These are phyloP conservation scores for Xylaria acuta DNA, from an alignment of 495 filamentous ascomycete genomes.

Conservation along the genomic window DNA sequence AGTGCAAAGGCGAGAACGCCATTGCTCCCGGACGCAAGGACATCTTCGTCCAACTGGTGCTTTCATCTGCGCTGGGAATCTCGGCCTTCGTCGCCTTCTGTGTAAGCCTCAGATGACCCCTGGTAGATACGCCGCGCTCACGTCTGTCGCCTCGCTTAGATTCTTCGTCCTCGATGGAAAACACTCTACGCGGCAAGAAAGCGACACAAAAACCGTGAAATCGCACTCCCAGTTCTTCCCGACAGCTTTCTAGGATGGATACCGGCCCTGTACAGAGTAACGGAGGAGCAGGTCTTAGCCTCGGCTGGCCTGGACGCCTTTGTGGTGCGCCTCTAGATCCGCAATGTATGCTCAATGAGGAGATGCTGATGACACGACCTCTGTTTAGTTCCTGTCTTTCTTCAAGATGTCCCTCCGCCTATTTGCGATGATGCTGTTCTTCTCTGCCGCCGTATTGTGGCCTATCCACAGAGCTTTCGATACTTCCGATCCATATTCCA, in stretches of 20 bases:
- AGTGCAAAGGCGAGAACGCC: conserved; percentile 41
- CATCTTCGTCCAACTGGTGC: conserved; percentile 58
- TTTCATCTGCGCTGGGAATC: conserved; percentile 57
- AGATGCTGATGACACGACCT: not conserved
- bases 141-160: conserved; percentile 42
- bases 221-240: conserved; percentile 81
- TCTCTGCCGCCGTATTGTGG: conserved; percentile 78
- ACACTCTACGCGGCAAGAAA: conserved; percentile 90
- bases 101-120: conserved; percentile 40
- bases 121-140: conserved; percentile 30
- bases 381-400: conserved; percentile 80
- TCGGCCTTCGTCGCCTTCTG: conserved; percentile 61
- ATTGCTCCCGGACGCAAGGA: conserved; percentile 47
- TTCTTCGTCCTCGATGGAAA: conserved; percentile 90
- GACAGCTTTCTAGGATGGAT: conserved; percentile 95
- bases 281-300: conserved; percentile 85
- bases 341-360: not conserved
- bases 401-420: conserved; percentile 93
- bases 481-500: not conserved
- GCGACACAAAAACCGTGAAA: conserved; percentile 69
- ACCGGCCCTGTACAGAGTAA: conserved; percentile 82
- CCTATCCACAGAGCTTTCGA: conserved; percentile 79
- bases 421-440: conserved; percentile 76
- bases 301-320: conserved; percentile 95
- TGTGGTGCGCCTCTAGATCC: conserved; percentile 67